These are phyloP conservation scores for Trichophyton verrucosum DNA, from an alignment of 2,329 filamentous ascomycete genomes.

Conservation along the genomic window DNA sequence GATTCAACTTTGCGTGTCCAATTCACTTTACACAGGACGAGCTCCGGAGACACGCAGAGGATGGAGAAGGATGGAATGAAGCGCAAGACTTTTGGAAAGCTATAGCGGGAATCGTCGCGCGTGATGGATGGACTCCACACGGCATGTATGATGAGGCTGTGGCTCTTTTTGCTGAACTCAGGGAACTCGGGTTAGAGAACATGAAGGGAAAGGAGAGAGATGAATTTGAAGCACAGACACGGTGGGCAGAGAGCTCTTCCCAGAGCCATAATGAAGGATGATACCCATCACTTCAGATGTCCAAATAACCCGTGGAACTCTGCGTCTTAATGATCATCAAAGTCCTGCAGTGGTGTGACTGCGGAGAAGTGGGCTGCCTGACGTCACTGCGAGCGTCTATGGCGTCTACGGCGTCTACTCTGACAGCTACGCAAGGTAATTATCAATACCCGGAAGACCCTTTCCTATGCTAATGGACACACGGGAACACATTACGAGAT, in stretches of 20 bases:
- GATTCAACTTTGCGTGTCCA: neutral
- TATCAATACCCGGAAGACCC: no score
- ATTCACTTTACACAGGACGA: conserved; percentile 11
- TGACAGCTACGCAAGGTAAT: no score
- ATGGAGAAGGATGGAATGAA: conserved; percentile 10
- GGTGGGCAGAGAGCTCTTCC: neutral
- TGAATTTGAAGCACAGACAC: conserved; percentile 9
- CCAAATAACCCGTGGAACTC: no score
- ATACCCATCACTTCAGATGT: no score
- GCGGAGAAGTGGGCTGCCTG: no score
- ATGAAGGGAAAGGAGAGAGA: conserved; percentile 1
- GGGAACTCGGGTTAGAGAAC: neutral
- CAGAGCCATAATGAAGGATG: no score
- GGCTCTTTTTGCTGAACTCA: conserved; percentile 9
- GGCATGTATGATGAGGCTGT: conserved; percentile 9
- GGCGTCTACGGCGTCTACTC: no score
- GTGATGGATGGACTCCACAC: conserved; percentile 8
- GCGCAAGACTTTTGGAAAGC: conserved; percentile 12
- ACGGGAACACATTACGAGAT: no score
- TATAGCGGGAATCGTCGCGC: neutral
- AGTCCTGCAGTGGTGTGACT: no score
- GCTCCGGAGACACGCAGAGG: conserved; percentile 6
- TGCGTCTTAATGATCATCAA: no score
- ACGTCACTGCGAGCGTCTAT: no score
- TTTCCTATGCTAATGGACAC: no score